Percentiles rank a stretch among this genome's conserved stretches.
These are phyloP conservation scores for Boletus tylopilopsis DNA, from an alignment of 768 basidiomycete species.

Conservation along the genomic window DNA sequence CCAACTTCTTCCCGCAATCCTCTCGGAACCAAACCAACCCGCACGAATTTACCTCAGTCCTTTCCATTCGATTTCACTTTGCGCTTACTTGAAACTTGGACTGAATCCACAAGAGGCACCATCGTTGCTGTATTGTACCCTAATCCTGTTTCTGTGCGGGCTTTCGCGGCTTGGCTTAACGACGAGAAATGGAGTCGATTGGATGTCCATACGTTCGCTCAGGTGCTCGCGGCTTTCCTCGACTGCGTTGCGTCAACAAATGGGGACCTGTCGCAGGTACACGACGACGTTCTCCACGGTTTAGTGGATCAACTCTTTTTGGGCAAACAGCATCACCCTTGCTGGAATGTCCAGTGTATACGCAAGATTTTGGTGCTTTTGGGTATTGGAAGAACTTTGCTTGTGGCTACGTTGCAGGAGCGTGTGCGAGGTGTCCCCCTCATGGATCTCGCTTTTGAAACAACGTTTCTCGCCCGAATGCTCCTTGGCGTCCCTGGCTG, in stretches of 20 bases:
- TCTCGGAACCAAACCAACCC: not conserved
- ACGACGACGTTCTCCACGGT: slow-evolving; percentile 27
- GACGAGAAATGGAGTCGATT: slow-evolving; percentile 12
- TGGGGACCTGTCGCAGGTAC: slow-evolving; percentile 15
- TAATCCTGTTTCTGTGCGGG: slow-evolving; percentile 21
- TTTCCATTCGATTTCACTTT: slow-evolving; percentile 25
- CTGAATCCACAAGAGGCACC: slow-evolving; percentile 40
- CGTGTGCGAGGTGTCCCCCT: slow-evolving; percentile 26
- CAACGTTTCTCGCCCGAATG: slow-evolving; percentile 32
- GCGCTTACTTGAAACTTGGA: slow-evolving; percentile 44
- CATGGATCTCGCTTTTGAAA: slow-evolving; percentile 27
- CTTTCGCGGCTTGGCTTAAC: slow-evolving; percentile 41
- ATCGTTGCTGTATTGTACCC: slow-evolving; percentile 45
- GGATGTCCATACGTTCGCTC: slow-evolving; percentile 30
- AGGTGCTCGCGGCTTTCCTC: slow-evolving; percentile 45
- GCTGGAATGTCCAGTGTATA: slow-evolving; percentile 24
- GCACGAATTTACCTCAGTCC: not conserved
- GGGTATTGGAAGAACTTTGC: slow-evolving; percentile 17
- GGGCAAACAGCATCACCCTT: not conserved
- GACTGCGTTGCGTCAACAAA: slow-evolving; percentile 32
- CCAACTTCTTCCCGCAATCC: slow-evolving; percentile 1
- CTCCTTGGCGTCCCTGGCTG: slow-evolving; percentile 23
- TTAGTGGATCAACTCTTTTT: slow-evolving; percentile 28
- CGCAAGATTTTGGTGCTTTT: slow-evolving; percentile 26
- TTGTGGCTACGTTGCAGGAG: slow-evolving; percentile 23